These are phyloP conservation scores for Yamadazyma akitaensis DNA, from an alignment of 805 yeast genomes.

Conservation along the genomic window DNA sequence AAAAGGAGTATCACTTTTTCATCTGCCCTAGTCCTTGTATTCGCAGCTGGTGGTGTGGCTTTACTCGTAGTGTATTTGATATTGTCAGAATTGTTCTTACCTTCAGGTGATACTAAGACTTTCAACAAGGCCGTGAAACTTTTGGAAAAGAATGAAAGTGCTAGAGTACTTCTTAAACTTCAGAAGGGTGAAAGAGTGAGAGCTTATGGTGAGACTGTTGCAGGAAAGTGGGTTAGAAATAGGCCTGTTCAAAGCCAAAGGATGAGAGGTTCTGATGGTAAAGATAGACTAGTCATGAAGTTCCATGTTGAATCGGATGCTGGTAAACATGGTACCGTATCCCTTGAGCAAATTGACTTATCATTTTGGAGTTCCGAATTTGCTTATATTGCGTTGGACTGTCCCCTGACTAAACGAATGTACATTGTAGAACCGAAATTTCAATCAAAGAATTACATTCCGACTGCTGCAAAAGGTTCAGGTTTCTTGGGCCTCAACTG, in stretches of 20 bases:
- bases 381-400: conserved; percentile 70
- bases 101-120: conserved; percentile 88
- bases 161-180: conserved; percentile 56
- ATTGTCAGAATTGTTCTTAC: conserved; percentile 76
- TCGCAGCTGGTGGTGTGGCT: conserved; percentile 69
- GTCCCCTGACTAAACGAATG: conserved; percentile 64
- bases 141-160: conserved; percentile 63
- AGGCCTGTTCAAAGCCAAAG: conserved; percentile 75
- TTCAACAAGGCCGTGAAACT: conserved; percentile 82
- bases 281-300: conserved; percentile 77
- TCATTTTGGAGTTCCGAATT: conserved; percentile 65
- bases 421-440: conserved; percentile 64
- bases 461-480: conserved; percentile 30
- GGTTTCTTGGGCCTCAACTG: conserved; percentile 82
- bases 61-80: conserved; percentile 69
- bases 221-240: conserved; percentile 82
- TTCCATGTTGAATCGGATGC: conserved; percentile 77
- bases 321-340: conserved; percentile 63
- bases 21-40: conserved; percentile 56
- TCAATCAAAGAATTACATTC: conserved; percentile 43
- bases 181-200: conserved; percentile 58
- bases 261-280: conserved; percentile 68
- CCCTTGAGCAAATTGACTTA: conserved; percentile 75
- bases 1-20: conserved; percentile 61
- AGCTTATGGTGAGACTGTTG: conserved; percentile 74